Evolutionary conservation across 2,329 filamentous ascomycete species (phyloP).

Genomic region (Fusarium aywerte): DNA sequence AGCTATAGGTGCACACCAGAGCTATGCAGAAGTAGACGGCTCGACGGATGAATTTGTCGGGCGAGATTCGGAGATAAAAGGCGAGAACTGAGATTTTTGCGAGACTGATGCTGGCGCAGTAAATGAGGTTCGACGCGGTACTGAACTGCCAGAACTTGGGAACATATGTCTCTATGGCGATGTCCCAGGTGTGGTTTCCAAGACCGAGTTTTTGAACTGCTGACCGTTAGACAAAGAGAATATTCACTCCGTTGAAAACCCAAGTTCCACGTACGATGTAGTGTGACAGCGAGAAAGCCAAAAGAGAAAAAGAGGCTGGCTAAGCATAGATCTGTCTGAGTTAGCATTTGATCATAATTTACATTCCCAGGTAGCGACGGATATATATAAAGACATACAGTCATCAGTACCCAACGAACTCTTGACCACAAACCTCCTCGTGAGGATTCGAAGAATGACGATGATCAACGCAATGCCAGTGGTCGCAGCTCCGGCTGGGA

Average conservation of each 20-base stretch:
- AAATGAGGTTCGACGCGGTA: constrained; percentile 54
- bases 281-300: constrained; percentile 38
- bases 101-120: constrained; percentile 53
- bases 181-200: constrained; percentile 48
- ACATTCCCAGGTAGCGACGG: neutral
- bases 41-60: constrained; percentile 37
- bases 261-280: constrained; percentile 36
- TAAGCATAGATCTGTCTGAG: constrained; percentile 42
- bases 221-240: neutral
- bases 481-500: constrained; percentile 40
- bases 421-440: constrained; percentile 46
- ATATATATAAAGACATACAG: constrained; percentile 33
- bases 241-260: accelerated
- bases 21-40: constrained; percentile 45
- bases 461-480: constrained; percentile 40
- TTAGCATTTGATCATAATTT: neutral
- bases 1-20: constrained; percentile 54
- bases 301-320: constrained; percentile 41
- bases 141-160: constrained; percentile 47
- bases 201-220: constrained; percentile 43
- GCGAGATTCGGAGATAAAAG: constrained; percentile 58
- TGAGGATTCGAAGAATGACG: constrained; percentile 45
- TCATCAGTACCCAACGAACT: constrained; percentile 45
- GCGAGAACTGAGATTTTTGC: constrained; percentile 59
- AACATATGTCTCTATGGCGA: constrained; percentile 32